A percentile compares a stretch with the other conserved stretches of the same genome.
Evolutionary conservation across 768 basidiomycete genomes (phyloP).

Genomic region (Kwoniella shandongensis): DNA sequence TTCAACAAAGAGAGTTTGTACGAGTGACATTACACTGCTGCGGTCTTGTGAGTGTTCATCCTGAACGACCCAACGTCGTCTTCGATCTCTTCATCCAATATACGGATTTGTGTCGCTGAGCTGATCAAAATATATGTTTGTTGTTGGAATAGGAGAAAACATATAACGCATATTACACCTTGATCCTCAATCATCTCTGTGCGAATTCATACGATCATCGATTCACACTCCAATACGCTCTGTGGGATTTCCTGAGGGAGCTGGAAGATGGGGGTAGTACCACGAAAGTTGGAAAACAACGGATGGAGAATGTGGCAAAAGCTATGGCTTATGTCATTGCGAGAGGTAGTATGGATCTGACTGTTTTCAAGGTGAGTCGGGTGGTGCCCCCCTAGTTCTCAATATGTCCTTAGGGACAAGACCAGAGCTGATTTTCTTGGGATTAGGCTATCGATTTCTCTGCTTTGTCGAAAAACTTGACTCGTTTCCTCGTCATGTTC

Average conservation of each 20-base stretch:
- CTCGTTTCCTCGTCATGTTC: slow-evolving; percentile 68
- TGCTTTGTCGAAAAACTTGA: slow-evolving; percentile 64
- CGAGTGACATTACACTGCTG: slow-evolving; percentile 89
- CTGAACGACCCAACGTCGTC: not conserved
- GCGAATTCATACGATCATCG: slow-evolving; percentile 75
- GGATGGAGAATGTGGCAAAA: slow-evolving; percentile 71
- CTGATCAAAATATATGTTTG: not conserved
- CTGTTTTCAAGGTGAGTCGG: slow-evolving; percentile 73
- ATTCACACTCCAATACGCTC: slow-evolving; percentile 87
- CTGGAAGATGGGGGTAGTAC: slow-evolving; percentile 80
- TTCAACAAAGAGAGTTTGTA: slow-evolving; percentile 93
- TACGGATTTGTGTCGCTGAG: not conserved
- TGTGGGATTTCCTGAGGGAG: slow-evolving; percentile 96
- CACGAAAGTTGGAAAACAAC: slow-evolving; percentile 53
- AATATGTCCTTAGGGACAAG: not conserved
- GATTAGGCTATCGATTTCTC: slow-evolving; percentile 86
- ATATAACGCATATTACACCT: slow-evolving; percentile 94
- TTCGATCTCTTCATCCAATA: not conserved
- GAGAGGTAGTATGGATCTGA: slow-evolving; percentile 71
- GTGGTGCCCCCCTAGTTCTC: not conserved
- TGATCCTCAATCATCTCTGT: slow-evolving; percentile 82
- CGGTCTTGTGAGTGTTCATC: slow-evolving; percentile 37
- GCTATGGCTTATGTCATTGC: slow-evolving; percentile 93
- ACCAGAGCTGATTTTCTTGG: slow-evolving; percentile 2
- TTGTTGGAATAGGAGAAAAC: slow-evolving; percentile 67